phyloP scores from a whole-genome alignment of 202 grass and related monocot genomes.

The Miscanthus sacchariflorus region DNA sequence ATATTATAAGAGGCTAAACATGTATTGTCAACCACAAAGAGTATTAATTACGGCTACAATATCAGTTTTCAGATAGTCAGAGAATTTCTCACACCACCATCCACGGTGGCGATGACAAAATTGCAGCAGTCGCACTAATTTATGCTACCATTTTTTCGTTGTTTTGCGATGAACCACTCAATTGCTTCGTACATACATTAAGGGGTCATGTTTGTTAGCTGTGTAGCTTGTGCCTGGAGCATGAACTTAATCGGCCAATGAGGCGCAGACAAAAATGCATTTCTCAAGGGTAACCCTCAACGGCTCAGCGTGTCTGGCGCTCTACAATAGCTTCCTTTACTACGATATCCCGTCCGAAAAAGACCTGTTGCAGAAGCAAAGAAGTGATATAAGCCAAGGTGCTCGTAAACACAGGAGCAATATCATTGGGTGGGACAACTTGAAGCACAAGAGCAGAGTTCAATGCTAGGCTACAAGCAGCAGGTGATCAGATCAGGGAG shows the following conservation, averaged over 20 bases:
- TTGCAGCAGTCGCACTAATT: not conserved
- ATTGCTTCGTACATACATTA: slow-evolving; percentile 21
- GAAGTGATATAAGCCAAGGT: slow-evolving; percentile 24
- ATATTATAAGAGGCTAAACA: not conserved
- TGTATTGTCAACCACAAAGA: not conserved
- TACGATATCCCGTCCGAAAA: slow-evolving; percentile 65
- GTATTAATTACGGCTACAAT: not conserved
- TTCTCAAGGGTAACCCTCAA: slow-evolving; percentile 9
- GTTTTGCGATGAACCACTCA: not conserved
- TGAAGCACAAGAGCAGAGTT: not conserved
- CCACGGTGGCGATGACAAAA: slow-evolving; percentile 29
- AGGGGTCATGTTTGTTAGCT: slow-evolving; percentile 41
- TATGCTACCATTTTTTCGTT: not conserved
- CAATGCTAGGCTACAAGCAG: not conserved
- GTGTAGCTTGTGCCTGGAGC: not conserved
- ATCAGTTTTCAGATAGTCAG: not conserved
- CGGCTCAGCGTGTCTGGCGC: slow-evolving; percentile 1
- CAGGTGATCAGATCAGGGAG: not conserved
- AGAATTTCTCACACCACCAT: not conserved
- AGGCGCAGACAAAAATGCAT: slow-evolving; percentile 35
- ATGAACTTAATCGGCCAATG: slow-evolving; percentile 19
- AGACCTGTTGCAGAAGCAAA: slow-evolving; percentile 52
- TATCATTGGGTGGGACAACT: not conserved
- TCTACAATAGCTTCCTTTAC: slow-evolving; percentile 59
- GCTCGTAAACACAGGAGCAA: not conserved